phyloP scores from a whole-genome alignment of 108 stramenopile species.

The Cyclotella baltica region DNA sequence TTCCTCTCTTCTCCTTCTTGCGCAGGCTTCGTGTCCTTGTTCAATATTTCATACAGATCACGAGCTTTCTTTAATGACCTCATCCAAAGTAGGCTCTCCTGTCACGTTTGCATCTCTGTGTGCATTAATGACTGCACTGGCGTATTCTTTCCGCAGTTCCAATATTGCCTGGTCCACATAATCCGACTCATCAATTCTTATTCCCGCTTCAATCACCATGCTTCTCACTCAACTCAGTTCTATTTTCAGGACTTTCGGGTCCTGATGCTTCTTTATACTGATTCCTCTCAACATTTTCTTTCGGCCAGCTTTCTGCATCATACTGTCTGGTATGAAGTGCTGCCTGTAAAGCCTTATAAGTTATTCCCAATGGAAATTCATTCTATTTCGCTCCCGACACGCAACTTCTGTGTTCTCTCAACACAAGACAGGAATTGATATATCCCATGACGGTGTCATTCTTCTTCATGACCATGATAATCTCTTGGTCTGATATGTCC shows the following conservation, averaged over 20 bases:
- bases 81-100: neutral
- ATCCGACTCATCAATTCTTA: neutral
- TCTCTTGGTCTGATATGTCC: neutral
- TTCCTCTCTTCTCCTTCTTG: too few species aligned
- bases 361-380: neutral
- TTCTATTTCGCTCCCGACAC: too few species aligned
- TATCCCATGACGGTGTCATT: neutral
- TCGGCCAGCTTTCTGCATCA: too few species aligned
- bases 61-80: neutral
- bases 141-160: too few species aligned
- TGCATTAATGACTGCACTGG: neutral
- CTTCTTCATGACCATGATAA: neutral
- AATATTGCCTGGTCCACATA: too few species aligned
- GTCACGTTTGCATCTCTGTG: neutral
- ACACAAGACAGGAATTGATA: too few species aligned
- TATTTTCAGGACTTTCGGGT: neutral
- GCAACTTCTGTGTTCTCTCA: too few species aligned
- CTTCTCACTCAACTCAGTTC: neutral
- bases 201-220: neutral
- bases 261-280: too few species aligned
- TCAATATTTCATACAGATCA: too few species aligned
- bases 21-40: too few species aligned
- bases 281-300: too few species aligned
- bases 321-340: neutral
- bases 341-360: neutral